A percentile compares a stretch with the other conserved stretches of the same genome.
Conservation (phyloP, 202 grass and related monocot species). For the Zizania palustris region DNA sequence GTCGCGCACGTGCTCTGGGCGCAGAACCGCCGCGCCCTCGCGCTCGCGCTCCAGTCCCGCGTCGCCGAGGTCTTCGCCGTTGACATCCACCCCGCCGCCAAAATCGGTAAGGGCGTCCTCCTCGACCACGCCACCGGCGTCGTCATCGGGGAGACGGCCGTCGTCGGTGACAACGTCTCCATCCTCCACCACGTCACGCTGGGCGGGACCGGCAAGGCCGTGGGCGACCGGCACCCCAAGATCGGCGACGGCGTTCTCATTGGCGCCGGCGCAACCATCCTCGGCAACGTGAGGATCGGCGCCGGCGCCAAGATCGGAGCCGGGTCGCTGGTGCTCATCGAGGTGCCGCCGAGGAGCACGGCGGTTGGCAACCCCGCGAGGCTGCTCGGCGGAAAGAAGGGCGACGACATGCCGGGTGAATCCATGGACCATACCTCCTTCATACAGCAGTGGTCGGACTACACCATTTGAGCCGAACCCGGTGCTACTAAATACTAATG, state of each 20-base stretch:
- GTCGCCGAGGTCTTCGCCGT: constrained; percentile 89
- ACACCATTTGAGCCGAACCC: not conserved
- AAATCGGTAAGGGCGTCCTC: constrained; percentile 72
- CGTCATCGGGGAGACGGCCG: constrained; percentile 85
- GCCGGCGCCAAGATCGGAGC: constrained; percentile 85
- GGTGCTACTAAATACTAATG: too few relatives aligned
- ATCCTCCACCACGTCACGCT: constrained; percentile 97
- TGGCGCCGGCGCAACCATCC: constrained; percentile 81
- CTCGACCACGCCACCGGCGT: constrained; percentile 87
- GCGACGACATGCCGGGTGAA: not conserved
- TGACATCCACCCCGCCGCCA: constrained; percentile 84
- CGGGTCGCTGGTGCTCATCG: constrained; percentile 75
- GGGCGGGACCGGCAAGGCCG: constrained; percentile 80
- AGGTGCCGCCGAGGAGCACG: constrained; percentile 50
- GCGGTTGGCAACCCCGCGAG: not conserved
- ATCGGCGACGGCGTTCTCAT: constrained; percentile 77
- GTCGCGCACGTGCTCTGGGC: constrained; percentile 79
- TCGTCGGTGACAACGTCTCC: constrained; percentile 76
- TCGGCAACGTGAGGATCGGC: constrained; percentile 80
- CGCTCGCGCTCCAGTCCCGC: constrained; percentile 86
- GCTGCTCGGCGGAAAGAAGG: not conserved
- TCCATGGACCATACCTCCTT: not conserved
- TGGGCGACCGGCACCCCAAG: constrained; percentile 85
- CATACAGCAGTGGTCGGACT: not conserved
- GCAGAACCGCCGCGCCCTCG: constrained; percentile 65